phyloP scores from a whole-genome alignment of 1,284 basidiomycete genomes.

The Psilocybe mexicana region DNA sequence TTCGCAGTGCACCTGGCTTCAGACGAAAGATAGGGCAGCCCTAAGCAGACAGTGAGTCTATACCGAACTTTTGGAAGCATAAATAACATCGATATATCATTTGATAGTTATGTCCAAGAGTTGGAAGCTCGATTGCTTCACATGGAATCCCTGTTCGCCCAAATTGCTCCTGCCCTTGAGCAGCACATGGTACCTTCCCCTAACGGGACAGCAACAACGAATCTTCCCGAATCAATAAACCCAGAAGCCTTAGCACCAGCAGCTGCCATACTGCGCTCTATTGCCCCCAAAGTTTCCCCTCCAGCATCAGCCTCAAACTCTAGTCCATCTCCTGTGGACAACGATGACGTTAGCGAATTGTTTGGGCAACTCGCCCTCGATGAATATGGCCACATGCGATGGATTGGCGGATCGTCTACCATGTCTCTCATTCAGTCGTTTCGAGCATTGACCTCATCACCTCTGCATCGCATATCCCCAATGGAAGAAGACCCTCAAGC shows the following conservation, averaged over 20 bases:
- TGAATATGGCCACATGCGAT: slow-evolving; percentile 87
- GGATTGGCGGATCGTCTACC: slow-evolving; percentile 90
- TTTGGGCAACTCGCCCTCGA: slow-evolving; percentile 86
- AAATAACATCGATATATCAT: slow-evolving; percentile 14
- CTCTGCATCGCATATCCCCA: slow-evolving; percentile 74
- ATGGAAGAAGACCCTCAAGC: slow-evolving; percentile 79
- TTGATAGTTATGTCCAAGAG: slow-evolving; percentile 79
- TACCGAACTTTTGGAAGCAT: slow-evolving; percentile 4
- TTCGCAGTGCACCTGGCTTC: slow-evolving; percentile 80
- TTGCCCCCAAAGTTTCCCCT: slow-evolving; percentile 39
- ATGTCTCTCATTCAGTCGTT: slow-evolving; percentile 91
- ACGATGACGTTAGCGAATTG: slow-evolving; percentile 73
- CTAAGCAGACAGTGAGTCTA: slow-evolving; percentile 77
- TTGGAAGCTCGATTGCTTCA: slow-evolving; percentile 80
- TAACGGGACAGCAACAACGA: slow-evolving; percentile 38
- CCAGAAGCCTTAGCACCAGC: slow-evolving; percentile 35
- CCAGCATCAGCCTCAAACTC: slow-evolving; percentile 37
- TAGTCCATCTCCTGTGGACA: slow-evolving; percentile 49
- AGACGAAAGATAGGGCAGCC: slow-evolving; percentile 84
- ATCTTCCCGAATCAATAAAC: slow-evolving; percentile 28
- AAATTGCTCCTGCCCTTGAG: slow-evolving; percentile 75
- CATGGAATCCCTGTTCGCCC: slow-evolving; percentile 79
- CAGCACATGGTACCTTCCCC: slow-evolving; percentile 55
- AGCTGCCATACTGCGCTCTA: slow-evolving; percentile 41
- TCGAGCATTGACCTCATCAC: slow-evolving; percentile 70